These are phyloP conservation scores for Suhomyces kilbournensis DNA, from an alignment of 805 yeast species.

Conservation along the genomic window DNA sequence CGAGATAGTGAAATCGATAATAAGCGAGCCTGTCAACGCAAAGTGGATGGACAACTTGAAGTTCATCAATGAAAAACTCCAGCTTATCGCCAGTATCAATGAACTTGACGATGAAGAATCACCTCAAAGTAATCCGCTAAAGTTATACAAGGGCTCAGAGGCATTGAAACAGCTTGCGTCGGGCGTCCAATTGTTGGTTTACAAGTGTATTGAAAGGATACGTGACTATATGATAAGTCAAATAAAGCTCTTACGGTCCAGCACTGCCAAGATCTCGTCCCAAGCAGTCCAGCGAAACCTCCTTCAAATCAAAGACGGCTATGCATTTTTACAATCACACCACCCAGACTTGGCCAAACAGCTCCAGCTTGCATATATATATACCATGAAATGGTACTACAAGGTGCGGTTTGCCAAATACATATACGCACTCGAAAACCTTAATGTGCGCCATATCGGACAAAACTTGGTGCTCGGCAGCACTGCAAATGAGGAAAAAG, in stretches of 20 bases:
- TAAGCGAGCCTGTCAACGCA: slow-evolving; percentile 53
- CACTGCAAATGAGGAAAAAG: slow-evolving; percentile 23
- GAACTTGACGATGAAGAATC: not conserved
- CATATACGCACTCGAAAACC: slow-evolving; percentile 63
- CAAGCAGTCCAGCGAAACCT: slow-evolving; percentile 71
- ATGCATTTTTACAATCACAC: slow-evolving; percentile 50
- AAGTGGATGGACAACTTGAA: slow-evolving; percentile 67
- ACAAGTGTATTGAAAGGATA: slow-evolving; percentile 70
- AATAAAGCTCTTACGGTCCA: slow-evolving; percentile 62
- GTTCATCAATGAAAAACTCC: slow-evolving; percentile 56
- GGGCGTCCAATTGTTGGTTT: slow-evolving; percentile 50
- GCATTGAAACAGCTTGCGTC: slow-evolving; percentile 29
- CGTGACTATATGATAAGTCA: slow-evolving; percentile 63
- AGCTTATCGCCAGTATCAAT: slow-evolving; percentile 45
- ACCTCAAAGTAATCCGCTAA: not conserved
- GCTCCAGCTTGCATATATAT: slow-evolving; percentile 73
- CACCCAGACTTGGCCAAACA: slow-evolving; percentile 67
- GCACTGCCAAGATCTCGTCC: slow-evolving; percentile 56
- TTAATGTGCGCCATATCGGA: slow-evolving; percentile 56
- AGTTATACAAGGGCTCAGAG: slow-evolving; percentile 19
- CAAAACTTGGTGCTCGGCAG: slow-evolving; percentile 54
- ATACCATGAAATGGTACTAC: slow-evolving; percentile 95
- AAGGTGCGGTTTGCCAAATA: slow-evolving; percentile 73
- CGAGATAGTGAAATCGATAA: slow-evolving; percentile 54
- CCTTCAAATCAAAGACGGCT: slow-evolving; percentile 60